A percentile compares a stretch with the other conserved stretches of the same genome.
Conservation (phyloP, 2,329 filamentous ascomycete genomes). For the Amauroascus niger region DNA sequence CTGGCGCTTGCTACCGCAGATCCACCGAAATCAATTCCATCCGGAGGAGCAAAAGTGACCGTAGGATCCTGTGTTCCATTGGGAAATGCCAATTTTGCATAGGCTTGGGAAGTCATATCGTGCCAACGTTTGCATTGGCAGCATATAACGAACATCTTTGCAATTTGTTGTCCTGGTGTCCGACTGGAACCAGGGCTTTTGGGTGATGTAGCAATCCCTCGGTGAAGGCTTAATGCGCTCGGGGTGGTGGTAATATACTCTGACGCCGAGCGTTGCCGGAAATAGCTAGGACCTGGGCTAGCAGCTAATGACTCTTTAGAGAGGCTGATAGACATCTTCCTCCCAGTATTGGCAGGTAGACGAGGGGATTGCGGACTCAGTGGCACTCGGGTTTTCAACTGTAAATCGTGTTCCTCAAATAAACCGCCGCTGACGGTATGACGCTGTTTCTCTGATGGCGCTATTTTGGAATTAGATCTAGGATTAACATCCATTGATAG, state of each 20-base stretch:
- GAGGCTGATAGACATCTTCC: neutral
- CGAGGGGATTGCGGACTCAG: neutral
- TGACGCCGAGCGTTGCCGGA: neutral
- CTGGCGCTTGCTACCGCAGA: neutral
- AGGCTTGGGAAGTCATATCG: conserved; percentile 34
- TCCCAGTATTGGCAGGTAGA: conserved; percentile 2
- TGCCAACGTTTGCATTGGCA: conserved; percentile 38
- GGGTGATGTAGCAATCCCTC: conserved; percentile 12
- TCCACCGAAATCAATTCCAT: neutral
- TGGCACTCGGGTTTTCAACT: neutral
- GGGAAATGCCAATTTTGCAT: conserved; percentile 29
- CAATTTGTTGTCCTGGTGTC: conserved; percentile 18
- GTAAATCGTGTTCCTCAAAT: neutral
- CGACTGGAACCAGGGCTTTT: conserved; percentile 17
- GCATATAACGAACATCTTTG: conserved; percentile 37
- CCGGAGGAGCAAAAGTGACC: neutral
- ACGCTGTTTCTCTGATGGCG: neutral
- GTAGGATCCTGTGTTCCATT: neutral
- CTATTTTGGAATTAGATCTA: neutral
- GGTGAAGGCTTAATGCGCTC: conserved; percentile 4
- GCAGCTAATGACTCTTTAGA: neutral
- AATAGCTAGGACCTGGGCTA: neutral
- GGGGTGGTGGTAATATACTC: conserved; percentile 5
- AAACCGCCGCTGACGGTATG: neutral
- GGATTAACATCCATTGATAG: neutral